phyloP scores from a whole-genome alignment of 495 filamentous ascomycete genomes.

The Podospora australis region DNA sequence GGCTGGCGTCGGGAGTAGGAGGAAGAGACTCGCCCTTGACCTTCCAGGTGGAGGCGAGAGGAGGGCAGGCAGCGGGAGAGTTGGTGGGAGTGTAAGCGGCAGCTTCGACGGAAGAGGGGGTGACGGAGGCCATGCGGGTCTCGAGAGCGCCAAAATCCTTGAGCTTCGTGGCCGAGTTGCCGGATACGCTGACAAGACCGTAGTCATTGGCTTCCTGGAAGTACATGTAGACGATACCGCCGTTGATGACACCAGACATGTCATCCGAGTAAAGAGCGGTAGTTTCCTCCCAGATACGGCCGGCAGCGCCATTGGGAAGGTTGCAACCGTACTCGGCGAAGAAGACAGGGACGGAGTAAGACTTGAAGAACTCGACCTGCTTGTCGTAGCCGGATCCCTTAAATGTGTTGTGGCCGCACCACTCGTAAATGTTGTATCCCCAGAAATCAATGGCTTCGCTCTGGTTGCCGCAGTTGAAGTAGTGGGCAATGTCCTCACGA shows the following conservation, averaged over 20 bases:
- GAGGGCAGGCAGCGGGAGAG: slow-evolving; percentile 68
- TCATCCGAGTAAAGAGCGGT: slow-evolving; percentile 66
- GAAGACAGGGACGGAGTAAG: slow-evolving; percentile 89
- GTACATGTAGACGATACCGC: slow-evolving; percentile 97
- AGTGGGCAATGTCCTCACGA: slow-evolving; percentile 70
- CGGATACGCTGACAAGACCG: slow-evolving; percentile 59
- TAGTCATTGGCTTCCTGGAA: slow-evolving; percentile 88
- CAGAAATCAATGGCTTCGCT: slow-evolving; percentile 79
- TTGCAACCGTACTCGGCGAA: slow-evolving; percentile 99
- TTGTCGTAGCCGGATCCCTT: slow-evolving; percentile 66
- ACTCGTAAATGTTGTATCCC: slow-evolving; percentile 99
- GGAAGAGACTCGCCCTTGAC: slow-evolving; percentile 63
- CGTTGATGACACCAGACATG: slow-evolving; percentile 84
- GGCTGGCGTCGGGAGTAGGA: slow-evolving; percentile 63
- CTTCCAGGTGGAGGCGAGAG: slow-evolving; percentile 55
- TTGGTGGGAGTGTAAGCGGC: slow-evolving; percentile 71
- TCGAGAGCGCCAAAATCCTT: slow-evolving; percentile 71
- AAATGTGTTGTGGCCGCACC: slow-evolving; percentile 82
- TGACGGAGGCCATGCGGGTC: slow-evolving; percentile 58
- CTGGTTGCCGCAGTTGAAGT: slow-evolving; percentile 79
- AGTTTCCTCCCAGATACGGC: slow-evolving; percentile 84
- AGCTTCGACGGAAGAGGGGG: slow-evolving; percentile 59
- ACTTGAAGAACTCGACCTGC: slow-evolving; percentile 73
- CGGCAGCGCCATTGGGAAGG: slow-evolving; percentile 45
- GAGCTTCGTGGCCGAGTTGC: slow-evolving; percentile 52